Percentiles rank a stretch among this genome's conserved stretches.
Evolutionary conservation across 208 protist genomes (phyloP).

Genomic region (Ichthyophonus hoferi): DNA sequence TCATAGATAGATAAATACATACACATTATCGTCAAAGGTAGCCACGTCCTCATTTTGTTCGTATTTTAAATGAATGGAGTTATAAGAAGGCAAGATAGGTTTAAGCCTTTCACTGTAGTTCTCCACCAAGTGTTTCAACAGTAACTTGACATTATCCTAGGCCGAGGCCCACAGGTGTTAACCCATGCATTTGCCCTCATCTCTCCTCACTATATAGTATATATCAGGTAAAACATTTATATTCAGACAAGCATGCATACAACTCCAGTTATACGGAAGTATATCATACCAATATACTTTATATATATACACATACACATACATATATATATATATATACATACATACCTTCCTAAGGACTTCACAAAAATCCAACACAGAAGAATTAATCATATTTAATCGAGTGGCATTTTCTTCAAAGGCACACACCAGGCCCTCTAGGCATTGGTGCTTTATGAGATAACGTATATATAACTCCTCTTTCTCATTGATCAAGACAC

Average conservation of each 20-base stretch:
- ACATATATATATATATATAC: not conserved
- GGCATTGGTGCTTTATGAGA: constrained; percentile 60
- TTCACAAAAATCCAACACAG: constrained; percentile 64
- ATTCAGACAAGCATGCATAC: no score
- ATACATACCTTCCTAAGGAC: not conserved
- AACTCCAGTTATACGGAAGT: no score
- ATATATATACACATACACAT: not conserved
- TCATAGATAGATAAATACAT: not conserved
- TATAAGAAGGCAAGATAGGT: not conserved
- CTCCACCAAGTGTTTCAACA: not conserved
- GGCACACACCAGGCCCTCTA: constrained; percentile 52
- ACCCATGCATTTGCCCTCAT: no score
- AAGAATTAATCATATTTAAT: constrained; percentile 69
- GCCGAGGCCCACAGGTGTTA: no score
- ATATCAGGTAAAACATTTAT: no score
- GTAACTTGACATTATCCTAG: not conserved
- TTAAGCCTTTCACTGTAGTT: not conserved
- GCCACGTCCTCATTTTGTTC: not conserved
- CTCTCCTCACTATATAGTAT: no score
- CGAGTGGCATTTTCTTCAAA: constrained; percentile 52
- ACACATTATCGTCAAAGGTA: not conserved
- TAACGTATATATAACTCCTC: constrained; percentile 63
- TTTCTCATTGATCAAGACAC: constrained; percentile 51
- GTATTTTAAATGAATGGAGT: not conserved
- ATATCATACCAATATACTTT: not conserved